phyloP scores from a whole-genome alignment of 2,329 filamentous ascomycete genomes.

The Botrytis hyacinthi region DNA sequence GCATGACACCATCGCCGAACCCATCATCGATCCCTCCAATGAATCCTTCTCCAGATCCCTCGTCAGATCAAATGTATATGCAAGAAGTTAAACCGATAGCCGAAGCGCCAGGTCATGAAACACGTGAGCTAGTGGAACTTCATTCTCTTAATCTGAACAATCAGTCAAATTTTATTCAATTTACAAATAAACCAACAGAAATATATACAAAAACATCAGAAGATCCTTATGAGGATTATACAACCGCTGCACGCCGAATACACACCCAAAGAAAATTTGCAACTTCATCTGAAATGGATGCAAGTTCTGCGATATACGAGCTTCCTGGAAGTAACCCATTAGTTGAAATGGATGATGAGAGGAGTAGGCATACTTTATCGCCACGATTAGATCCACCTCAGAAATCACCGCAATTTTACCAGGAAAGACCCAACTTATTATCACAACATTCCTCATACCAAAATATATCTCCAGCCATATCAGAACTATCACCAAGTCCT shows the following conservation, averaged over 20 bases:
- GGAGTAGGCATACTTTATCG: not conserved
- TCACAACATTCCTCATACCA: not conserved
- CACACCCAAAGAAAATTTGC: not conserved
- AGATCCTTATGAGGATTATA: not conserved
- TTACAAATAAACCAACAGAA: not conserved
- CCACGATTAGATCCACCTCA: not conserved
- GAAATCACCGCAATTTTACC: not conserved
- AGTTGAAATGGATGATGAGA: conserved; percentile 9
- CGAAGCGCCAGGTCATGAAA: conserved; percentile 8
- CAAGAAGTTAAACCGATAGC: not conserved
- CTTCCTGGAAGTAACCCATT: not conserved
- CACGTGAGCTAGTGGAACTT: not conserved
- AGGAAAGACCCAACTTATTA: not conserved
- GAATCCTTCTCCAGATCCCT: not conserved
- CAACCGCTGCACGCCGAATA: not conserved
- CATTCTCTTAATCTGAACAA: not conserved
- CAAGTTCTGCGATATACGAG: not conserved
- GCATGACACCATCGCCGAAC: not conserved
- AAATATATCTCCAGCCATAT: not conserved
- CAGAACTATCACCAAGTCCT: not conserved
- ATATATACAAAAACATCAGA: not conserved
- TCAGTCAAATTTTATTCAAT: not conserved
- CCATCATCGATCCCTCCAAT: not conserved
- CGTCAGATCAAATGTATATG: not conserved
- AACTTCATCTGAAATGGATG: conserved; percentile 2